Conservation (phyloP, 352 stramenopile species). For the Peronospora farinosa region DNA sequence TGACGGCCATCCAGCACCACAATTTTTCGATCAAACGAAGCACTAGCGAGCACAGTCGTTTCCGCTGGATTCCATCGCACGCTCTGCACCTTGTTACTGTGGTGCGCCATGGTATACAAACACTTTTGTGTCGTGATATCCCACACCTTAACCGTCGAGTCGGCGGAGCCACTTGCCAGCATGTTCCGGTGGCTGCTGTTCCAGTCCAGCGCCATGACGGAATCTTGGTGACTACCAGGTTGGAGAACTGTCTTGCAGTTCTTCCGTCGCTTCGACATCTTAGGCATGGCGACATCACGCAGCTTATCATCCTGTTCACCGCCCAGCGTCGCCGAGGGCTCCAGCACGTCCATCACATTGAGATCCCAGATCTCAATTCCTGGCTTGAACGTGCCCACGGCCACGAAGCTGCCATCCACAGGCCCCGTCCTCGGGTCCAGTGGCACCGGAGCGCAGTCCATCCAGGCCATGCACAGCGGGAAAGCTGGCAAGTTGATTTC, state of each 20-base stretch:
- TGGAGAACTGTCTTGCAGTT: slow-evolving; percentile 70
- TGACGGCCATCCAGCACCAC: slow-evolving; percentile 91
- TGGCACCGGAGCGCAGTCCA: slow-evolving; percentile 84
- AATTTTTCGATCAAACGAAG: slow-evolving; percentile 92
- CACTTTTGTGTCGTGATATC: slow-evolving; percentile 89
- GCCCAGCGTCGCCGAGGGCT: slow-evolving; percentile 92
- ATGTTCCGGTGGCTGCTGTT: slow-evolving; percentile 95
- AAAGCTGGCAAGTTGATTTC: slow-evolving; percentile 99
- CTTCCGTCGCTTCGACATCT: slow-evolving; percentile 71
- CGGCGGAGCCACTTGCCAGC: slow-evolving; percentile 95
- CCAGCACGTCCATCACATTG: slow-evolving; percentile 97
- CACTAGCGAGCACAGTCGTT: slow-evolving; percentile 93
- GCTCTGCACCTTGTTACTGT: slow-evolving; percentile 97
- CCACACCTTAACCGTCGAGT: slow-evolving; percentile 97
- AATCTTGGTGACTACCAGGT: slow-evolving; percentile 93
- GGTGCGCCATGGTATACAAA: slow-evolving; percentile 95
- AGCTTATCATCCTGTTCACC: slow-evolving; percentile 86
- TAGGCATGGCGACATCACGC: slow-evolving; percentile 72
- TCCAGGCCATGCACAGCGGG: slow-evolving; percentile 95
- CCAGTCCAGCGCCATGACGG: slow-evolving; percentile 97
- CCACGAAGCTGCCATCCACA: slow-evolving; percentile 93
- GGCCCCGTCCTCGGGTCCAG: slow-evolving; percentile 52
- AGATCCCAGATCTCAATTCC: slow-evolving; percentile 99
- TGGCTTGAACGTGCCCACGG: slow-evolving; percentile 98
- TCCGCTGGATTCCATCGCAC: slow-evolving; percentile 95